Evolutionary conservation across 2,329 filamentous ascomycete species (phyloP).

Genomic region (Beauveria asiatica): DNA sequence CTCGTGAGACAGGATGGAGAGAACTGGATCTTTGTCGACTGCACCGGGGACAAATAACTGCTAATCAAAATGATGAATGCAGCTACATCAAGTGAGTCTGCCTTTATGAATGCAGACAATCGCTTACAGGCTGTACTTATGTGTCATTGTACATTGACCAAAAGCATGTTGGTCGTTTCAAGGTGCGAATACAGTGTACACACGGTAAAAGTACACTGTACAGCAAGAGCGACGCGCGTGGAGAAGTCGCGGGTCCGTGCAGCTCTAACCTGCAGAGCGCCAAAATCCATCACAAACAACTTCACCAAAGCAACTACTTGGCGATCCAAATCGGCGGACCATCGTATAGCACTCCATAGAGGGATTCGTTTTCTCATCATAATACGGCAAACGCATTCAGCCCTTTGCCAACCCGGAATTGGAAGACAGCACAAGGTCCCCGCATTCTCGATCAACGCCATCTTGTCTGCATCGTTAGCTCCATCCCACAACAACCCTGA

Average conservation of each 20-base stretch:
- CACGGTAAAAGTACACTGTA: not conserved
- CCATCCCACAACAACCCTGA: not conserved
- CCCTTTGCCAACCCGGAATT: not conserved
- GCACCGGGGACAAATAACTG: constrained; percentile 1
- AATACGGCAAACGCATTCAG: not conserved
- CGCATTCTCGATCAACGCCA: constrained; percentile 7
- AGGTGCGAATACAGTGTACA: not conserved
- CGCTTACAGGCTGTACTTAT: no score
- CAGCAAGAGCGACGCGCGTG: not conserved
- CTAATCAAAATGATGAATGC: not conserved
- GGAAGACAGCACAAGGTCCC: not conserved
- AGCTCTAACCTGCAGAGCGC: not conserved
- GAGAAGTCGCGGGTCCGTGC: not conserved
- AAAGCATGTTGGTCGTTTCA: not conserved
- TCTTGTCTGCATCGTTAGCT: not conserved
- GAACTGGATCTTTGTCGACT: not conserved
- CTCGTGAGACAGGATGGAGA: constrained; percentile 5
- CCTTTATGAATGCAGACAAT: no score
- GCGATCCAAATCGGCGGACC: not conserved
- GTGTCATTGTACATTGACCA: no score
- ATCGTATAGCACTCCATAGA: not conserved
- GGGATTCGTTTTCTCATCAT: not conserved
- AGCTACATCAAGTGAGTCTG: no score
- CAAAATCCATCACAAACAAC: not conserved
- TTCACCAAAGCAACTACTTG: not conserved